Conservation (phyloP, 352 stramenopile genomes). For the Phytophthora constricta region DNA sequence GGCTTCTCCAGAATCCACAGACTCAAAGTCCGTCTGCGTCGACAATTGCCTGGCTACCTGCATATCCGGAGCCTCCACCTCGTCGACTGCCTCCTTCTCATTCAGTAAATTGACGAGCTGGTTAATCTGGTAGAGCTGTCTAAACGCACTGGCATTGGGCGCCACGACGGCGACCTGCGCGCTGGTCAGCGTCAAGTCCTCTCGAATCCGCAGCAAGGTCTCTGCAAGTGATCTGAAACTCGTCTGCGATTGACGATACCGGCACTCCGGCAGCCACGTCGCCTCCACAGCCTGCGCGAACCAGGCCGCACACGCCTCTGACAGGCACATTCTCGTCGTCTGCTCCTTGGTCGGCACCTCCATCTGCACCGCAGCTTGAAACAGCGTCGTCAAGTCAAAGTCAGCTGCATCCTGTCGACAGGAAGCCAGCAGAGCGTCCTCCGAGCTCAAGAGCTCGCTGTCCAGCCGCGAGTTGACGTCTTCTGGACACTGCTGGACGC, state of each 20-base stretch:
- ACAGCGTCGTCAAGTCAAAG: slow-evolving; percentile 24
- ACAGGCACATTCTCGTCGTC: slow-evolving; percentile 32
- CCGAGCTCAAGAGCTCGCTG: slow-evolving; percentile 20
- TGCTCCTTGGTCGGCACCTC: slow-evolving; percentile 20
- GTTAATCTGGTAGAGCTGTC: slow-evolving; percentile 36
- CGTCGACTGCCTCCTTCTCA: slow-evolving; percentile 10
- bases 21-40: slow-evolving; percentile 17
- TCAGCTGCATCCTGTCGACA: slow-evolving; percentile 26
- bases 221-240: slow-evolving; percentile 42
- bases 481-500: slow-evolving; percentile 38
- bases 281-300: slow-evolving; percentile 18
- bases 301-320: slow-evolving; percentile 32
- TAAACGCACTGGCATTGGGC: slow-evolving; percentile 36
- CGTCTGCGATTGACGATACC: slow-evolving; percentile 35
- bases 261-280: slow-evolving; percentile 39
- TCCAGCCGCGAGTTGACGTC: slow-evolving; percentile 33
- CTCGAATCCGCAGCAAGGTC: slow-evolving; percentile 36
- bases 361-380: slow-evolving; percentile 17
- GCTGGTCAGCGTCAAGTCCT: slow-evolving; percentile 18
- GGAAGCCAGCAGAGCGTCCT: slow-evolving; percentile 13
- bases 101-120: slow-evolving; percentile 29
- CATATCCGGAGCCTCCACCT: slow-evolving; percentile 13
- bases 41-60: slow-evolving; percentile 25
- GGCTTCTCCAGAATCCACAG: slow-evolving; percentile 15
- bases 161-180: slow-evolving; percentile 5